Base-by-base conservation (phyloP, 768 basidiomycete genomes). In the Pleurotus djamor region DNA sequence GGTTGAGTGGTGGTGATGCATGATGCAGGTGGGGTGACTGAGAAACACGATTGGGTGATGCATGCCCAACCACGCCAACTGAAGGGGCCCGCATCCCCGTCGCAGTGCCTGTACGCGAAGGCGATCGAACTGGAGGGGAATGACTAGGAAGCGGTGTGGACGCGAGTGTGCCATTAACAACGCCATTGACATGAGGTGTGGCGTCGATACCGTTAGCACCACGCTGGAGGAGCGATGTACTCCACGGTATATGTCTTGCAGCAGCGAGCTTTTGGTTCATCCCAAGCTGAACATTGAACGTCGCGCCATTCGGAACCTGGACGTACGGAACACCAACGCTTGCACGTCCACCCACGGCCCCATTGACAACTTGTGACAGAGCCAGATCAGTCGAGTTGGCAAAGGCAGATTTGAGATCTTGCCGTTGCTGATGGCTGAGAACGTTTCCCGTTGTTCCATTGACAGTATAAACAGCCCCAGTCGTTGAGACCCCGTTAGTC, bases 401-500 rank as follows among this genome's bases (percentile, higher is more conserved):
- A 59, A 86, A 81, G 3, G 80, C 83, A 7, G 80, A 71, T 70
- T 87, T 87, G 44, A 88, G 65, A 57, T 74, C 79, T 67, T 86
- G 84, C 68, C 88, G 73, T 64, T 88, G 86, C 60, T 88, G 87
- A 16, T 74, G 60, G 36, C 76, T 83, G 48, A 88, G 67, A 2
- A 74, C 75, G 60, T 63, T 55, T 10, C 74, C 49, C 61, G 68
- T 65, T 71, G 21, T 28, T 28, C 21, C 21, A 28, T 28, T 28
- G 21, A 71, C 65, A 66, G 71, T 54, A 69, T 67, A 66, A 52
- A 70, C 64, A 50, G 66, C 74, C 5, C 73, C 72, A 38, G 77
- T 82, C 21, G 77, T 65, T 12, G 76, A 66, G n/a, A 68, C 69
- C 10, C 70, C 62, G 10, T 73, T 66, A 5, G 72, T 62, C 58